Base-by-base conservation (phyloP, 495 filamentous ascomycete genomes). In the Oleoguttula mirabilis region DNA sequence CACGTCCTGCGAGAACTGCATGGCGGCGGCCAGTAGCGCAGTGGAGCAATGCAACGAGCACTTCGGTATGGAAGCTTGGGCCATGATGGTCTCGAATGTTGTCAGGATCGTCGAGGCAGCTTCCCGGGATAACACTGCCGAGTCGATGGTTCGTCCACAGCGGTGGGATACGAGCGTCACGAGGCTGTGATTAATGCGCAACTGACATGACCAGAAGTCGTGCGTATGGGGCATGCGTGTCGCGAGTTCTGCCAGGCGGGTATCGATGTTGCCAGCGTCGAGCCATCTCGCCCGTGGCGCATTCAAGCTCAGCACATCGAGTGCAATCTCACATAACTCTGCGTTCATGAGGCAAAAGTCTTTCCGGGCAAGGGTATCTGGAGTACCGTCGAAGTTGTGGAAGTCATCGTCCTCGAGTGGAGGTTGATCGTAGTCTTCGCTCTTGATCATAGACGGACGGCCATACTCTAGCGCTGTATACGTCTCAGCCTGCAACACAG, bases 21-120 rank as follows among this genome's bases (percentile, higher is more conserved):
- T 39, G 4, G 15, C 36, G 3, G 36, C 36, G 16, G 36, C 36
- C 14, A 39, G 20, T 8, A 39, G 14, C 3, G 36, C 19, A 4
- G 36, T 39, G 10, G 36, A 39, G 36, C 36, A 39, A 21, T 39
- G 36, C 14, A 4, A 39, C 5, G 24, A 39, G 22, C 36, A 39
- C 4, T 24, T 24, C 21, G 19, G 24, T 5, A 39, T 21, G 16
- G 19, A 24, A 6, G 15, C 36, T 2, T 17, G 8, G 3, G 36
- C 16, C 14, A 39, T n/a, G 14, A 39, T 39, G 2, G 36, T 39
- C 19, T 39, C 36, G 21, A 39, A 39, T n/a, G n/a, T n/a, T n/a
- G n/a, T n/a, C n/a, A n/a, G n/a, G n/a, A 39, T 28, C 2, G 36
- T 39, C 21, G 36, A 39, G 3, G 20, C 22, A 20, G 36, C 36